These are phyloP conservation scores for Globisporangium iwayamae DNA, from an alignment of 352 stramenopile species.

Conservation along the genomic window DNA sequence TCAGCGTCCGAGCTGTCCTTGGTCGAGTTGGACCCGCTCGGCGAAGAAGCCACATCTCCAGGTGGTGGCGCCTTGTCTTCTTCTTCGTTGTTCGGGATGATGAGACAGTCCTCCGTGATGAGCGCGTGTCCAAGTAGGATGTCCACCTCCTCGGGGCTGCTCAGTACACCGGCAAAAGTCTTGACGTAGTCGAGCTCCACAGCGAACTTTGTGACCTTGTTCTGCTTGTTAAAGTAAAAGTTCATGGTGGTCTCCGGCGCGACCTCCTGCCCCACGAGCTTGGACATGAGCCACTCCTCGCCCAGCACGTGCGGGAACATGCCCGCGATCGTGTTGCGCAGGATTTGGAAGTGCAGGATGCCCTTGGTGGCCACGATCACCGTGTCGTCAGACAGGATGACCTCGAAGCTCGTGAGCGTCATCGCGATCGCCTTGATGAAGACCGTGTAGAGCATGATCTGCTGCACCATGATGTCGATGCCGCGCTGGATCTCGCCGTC, in stretches of 20 bases:
- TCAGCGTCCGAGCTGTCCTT: not conserved
- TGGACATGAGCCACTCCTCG: conserved; percentile 32
- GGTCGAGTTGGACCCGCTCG: not conserved
- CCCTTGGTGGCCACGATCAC: conserved; percentile 33
- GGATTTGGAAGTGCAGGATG: conserved; percentile 35
- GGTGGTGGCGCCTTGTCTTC: too few relatives aligned
- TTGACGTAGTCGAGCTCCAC: conserved; percentile 36
- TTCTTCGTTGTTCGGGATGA: conserved; percentile 4
- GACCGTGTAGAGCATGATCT: conserved; percentile 41
- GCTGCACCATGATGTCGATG: conserved; percentile 32
- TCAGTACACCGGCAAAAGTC: conserved; percentile 30
- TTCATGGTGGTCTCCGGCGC: conserved; percentile 19
- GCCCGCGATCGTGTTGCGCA: conserved; percentile 38
- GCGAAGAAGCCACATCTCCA: not conserved
- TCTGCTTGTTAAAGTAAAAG: conserved; percentile 36
- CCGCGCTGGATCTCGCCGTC: conserved; percentile 20
- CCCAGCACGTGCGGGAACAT: conserved; percentile 44
- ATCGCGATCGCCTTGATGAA: conserved; percentile 39
- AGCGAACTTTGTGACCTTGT: conserved; percentile 28
- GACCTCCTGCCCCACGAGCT: conserved; percentile 38
- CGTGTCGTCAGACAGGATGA: conserved; percentile 27
- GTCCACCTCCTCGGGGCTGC: conserved; percentile 27
- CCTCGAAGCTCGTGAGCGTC: conserved; percentile 27
- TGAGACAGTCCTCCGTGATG: conserved; percentile 32
- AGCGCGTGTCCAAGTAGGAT: conserved; percentile 28